Evolutionary conservation across 345 rosid genomes (phyloP).

Genomic region (Theobroma cacao): DNA sequence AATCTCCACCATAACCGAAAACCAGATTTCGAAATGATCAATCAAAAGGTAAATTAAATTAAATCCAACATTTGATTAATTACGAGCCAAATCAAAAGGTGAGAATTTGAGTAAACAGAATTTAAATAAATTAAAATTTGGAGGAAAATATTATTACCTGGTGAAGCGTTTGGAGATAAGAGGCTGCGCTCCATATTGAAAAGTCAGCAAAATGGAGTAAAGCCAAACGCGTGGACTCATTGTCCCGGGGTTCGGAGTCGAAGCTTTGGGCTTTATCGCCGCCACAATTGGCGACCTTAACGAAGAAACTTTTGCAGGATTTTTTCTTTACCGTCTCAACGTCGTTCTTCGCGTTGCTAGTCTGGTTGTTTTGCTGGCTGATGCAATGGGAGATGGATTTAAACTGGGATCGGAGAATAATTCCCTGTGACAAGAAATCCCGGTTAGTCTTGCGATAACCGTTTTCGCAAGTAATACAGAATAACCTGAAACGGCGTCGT

Average conservation of each 20-base stretch:
- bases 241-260: constrained; percentile 13
- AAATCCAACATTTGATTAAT: background rate
- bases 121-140: background rate
- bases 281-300: constrained; percentile 34
- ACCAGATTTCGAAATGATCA: background rate
- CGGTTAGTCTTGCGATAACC: background rate
- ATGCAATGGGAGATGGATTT: background rate
- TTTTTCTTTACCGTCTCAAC: background rate
- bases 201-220: constrained; percentile 67
- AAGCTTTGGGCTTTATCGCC: constrained; percentile 30
- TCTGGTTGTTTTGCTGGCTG: background rate
- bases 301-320: background rate
- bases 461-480: too few species aligned
- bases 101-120: background rate
- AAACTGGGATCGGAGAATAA: background rate
- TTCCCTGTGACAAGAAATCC: background rate
- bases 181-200: constrained; percentile 97
- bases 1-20: background rate
- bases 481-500: too few species aligned
- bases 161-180: constrained; percentile 85
- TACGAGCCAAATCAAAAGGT: background rate
- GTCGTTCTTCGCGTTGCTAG: background rate
- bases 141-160: constrained; percentile 36
- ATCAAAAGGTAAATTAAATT: background rate
- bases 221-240: constrained; percentile 53